Base-by-base conservation (phyloP, 2,329 filamentous ascomycete genomes). In the Aspergillus fumigatiaffinis region DNA sequence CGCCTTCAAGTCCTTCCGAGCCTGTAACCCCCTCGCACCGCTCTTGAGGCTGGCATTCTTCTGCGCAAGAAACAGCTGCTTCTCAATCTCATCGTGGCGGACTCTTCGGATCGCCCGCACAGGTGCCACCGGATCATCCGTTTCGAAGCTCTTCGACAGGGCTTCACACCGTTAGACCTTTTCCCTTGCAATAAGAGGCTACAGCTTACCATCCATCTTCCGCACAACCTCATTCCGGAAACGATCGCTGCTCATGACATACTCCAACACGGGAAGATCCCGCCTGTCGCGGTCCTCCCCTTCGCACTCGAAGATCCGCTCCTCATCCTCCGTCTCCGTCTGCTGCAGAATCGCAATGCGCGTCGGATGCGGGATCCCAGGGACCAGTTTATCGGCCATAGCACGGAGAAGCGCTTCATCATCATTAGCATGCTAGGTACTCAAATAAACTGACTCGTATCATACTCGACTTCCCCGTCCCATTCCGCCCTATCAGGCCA, bases 391-490 rank as follows among this genome's bases (percentile, higher is more conserved):
- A 60, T 91, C 86, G 4, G 86, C 87, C 63, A 95, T 86, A 1
- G 91, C 90, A 66, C 84, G 84, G 17, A 94, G 77, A 6, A 93
- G 75, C 0, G 89, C 87, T 89, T 49, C 4, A 47, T 12, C 26
- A 42, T 53, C 21, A 28, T 23, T 3, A 23, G 23, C 23, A 23
- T 23, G 23, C 23, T 23, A 23, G 23, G 23, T 23, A 23, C 23
- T 23, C 23, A 23, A n/a, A n/a, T n/a, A n/a, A n/a, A n/a, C n/a
- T n/a, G n/a, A n/a, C n/a, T n/a, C n/a, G n/a, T n/a, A n/a, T n/a
- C n/a, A n/a, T n/a, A 88, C 86, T 93, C 3, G 89, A 92, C 69
- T 95, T 95, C 5, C 91, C 91, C 1, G 87, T 88, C 0, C 91
- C 91, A 73, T 95, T 95, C 6, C 89, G 82, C 0, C 91, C 91